Conservation (phyloP, 371 early-diverging fungal genomes). For the Lichtheimia ornata region DNA sequence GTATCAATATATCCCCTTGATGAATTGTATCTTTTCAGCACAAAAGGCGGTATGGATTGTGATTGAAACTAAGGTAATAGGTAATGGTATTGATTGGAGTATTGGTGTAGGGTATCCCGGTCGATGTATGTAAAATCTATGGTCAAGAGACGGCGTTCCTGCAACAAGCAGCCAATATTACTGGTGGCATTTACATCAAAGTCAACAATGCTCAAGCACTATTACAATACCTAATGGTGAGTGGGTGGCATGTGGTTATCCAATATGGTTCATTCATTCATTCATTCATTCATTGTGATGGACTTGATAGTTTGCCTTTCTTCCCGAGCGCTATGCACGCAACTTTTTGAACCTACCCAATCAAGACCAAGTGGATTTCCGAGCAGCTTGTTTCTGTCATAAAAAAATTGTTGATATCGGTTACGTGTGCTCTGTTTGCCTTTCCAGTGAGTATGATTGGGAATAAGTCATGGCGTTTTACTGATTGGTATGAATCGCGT, state of each 20-base stretch:
- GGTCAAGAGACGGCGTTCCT: slow-evolving; percentile 85
- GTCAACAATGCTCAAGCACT: slow-evolving; percentile 69
- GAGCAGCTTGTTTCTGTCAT: slow-evolving; percentile 97
- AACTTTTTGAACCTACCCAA: slow-evolving; percentile 72
- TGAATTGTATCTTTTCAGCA: slow-evolving; percentile 97
- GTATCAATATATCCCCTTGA: slow-evolving; percentile 89
- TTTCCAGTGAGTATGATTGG: slow-evolving; percentile 75
- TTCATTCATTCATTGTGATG: too few species aligned
- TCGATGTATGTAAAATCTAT: slow-evolving; percentile 87
- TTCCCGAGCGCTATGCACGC: slow-evolving; percentile 81
- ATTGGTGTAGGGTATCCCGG: slow-evolving; percentile 64
- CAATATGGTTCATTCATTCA: too few species aligned
- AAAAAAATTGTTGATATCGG: slow-evolving; percentile 89
- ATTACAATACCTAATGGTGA: slow-evolving; percentile 85
- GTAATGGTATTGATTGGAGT: neutral
- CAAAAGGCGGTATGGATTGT: slow-evolving; percentile 73
- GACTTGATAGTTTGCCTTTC: slow-evolving; percentile 67
- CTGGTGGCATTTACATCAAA: slow-evolving; percentile 80
- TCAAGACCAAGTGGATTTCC: slow-evolving; percentile 86
- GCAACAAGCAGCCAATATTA: slow-evolving; percentile 91
- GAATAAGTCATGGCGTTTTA: too few species aligned
- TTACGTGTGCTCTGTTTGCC: slow-evolving; percentile 94
- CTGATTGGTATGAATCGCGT: neutral
- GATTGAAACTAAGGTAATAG: neutral
- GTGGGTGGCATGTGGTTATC: neutral